A percentile compares a stretch with the other conserved stretches of the same genome.
Evolutionary conservation across 495 filamentous ascomycete species (phyloP).

Genomic region (Talaromyces nanjingensis): DNA sequence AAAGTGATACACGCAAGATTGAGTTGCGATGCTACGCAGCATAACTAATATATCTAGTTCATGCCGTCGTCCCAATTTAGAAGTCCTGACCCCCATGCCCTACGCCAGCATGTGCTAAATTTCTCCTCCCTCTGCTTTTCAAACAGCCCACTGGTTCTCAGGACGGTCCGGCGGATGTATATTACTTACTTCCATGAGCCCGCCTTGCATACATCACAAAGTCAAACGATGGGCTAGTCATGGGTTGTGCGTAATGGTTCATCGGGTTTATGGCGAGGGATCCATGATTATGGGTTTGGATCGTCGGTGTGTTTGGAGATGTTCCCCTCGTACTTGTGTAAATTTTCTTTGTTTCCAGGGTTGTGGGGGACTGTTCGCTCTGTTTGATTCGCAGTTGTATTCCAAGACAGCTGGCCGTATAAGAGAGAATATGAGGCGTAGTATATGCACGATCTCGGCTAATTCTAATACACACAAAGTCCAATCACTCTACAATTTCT

Average conservation of each 20-base stretch:
- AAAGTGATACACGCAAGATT: not conserved
- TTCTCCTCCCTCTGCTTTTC: not conserved
- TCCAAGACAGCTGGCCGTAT: not conserved
- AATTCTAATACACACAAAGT: not conserved
- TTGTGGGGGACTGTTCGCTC: not conserved
- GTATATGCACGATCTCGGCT: not conserved
- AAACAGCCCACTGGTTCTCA: not conserved
- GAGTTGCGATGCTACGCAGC: not conserved
- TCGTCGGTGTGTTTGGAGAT: not conserved
- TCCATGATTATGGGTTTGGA: not conserved
- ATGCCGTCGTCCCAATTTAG: not conserved
- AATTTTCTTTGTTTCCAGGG: not conserved
- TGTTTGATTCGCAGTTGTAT: not conserved
- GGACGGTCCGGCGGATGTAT: not conserved
- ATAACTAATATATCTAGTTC: constrained; percentile 1
- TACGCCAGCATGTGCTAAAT: not conserved
- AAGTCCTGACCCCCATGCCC: not conserved
- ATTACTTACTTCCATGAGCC: not conserved
- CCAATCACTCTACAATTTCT: not conserved
- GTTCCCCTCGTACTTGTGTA: not conserved
- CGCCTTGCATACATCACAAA: not conserved
- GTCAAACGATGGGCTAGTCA: not conserved
- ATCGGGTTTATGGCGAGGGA: not conserved
- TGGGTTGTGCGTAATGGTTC: not conserved
- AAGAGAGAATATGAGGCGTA: too few species aligned